phyloP scores from a whole-genome alignment of 805 yeast species.

The Saccharomycopsis fermentans region DNA sequence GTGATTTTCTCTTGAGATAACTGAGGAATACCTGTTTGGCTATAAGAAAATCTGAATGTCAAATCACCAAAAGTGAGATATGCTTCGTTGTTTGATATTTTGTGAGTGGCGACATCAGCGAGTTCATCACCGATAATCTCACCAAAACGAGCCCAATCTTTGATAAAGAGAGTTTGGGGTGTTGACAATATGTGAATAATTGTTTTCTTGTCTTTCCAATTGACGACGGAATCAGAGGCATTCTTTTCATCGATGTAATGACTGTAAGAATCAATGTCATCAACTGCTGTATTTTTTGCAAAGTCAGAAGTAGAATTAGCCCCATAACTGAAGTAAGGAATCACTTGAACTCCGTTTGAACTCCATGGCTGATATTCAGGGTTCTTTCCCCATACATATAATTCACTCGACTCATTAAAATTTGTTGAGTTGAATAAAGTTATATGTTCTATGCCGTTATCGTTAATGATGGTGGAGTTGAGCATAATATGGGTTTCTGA shows the following conservation, averaged over 20 bases:
- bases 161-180: conserved; percentile 6
- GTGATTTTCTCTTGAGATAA: conserved; percentile 4
- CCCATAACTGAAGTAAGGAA: conserved; percentile 17
- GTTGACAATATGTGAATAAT: conserved; percentile 13
- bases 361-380: conserved; percentile 9
- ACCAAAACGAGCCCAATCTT: conserved; percentile 3
- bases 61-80: conserved; percentile 14
- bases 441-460: conserved; percentile 10
- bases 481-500: not conserved
- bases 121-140: conserved; percentile 1
- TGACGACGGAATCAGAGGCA: conserved; percentile 3
- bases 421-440: conserved; percentile 2
- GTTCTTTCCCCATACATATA: conserved; percentile 9
- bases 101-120: conserved; percentile 10
- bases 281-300: not conserved
- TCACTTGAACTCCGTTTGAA: conserved; percentile 12
- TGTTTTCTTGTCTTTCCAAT: conserved; percentile 6
- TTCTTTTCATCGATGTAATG: conserved; percentile 8
- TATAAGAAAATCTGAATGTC: conserved; percentile 3
- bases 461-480: not conserved
- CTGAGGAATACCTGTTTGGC: not conserved
- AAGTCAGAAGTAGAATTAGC: conserved; percentile 13
- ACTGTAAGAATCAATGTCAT: conserved; percentile 5
- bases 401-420: not conserved
- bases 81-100: conserved; percentile 11